Base-by-base conservation (phyloP, 768 basidiomycete species). In the Cystofilobasidium bisporidii region DNA sequence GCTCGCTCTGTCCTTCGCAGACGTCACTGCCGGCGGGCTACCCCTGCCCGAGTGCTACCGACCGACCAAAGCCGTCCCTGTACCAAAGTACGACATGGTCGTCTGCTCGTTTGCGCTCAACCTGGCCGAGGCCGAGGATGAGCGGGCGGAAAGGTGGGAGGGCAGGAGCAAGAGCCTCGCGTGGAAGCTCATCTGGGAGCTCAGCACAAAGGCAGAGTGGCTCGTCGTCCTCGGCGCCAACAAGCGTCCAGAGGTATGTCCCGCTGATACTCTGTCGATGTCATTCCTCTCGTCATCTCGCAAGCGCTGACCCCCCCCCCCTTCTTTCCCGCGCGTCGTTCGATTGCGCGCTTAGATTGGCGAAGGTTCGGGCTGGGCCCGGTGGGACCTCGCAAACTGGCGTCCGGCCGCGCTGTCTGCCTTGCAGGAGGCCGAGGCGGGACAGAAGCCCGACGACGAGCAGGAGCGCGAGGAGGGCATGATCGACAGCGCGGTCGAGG, bases 81-180 rank as follows among this genome's bases (percentile, higher is more conserved):
- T 53, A 17, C 68, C 70, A 14, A 63, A 73, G 58, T 78, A 84
- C 48, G 86, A 89, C 71, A 80, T 88, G 76, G 82, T 85, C 18
- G 74, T 88, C 26, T 86, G 86, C 72, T 87, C 87, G 4, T 88
- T 88, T 72, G 87, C 86, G 12, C 75, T 89, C 33, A 87, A 89
- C 72, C 83, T 89, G 41, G 75, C 87, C 38, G 66, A 59, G 24
- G 61, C 48, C 11, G 75, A 88, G 38, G 65, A 66, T 36, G 45
- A 45, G 40, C 48, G 60, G 59, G 65, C 65, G 20, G 58, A 60
- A 10, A 38, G 58, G 15, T 41, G 48, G 36, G 65, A 66, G 50
- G 58, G 58, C 40, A 61, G 60, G 65, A 41, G 33, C 18, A 66
- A 66, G 65, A 86, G 84, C 0, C 82, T 84, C 63, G 77, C 88